phyloP scores from a whole-genome alignment of 352 stramenopile species.

The Pythium monospermum region DNA sequence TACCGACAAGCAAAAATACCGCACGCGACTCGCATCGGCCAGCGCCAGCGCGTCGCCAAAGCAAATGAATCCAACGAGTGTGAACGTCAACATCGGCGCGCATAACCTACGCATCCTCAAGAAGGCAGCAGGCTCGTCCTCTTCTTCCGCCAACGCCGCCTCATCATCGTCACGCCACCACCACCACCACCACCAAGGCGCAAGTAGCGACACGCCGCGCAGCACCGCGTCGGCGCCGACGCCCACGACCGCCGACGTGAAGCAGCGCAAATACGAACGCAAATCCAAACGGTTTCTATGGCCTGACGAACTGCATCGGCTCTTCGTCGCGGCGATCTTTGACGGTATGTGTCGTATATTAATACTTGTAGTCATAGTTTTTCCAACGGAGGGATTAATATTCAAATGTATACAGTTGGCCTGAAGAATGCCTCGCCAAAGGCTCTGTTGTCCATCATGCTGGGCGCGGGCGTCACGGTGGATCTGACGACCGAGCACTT shows the following conservation, averaged over 20 bases:
- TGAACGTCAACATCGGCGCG: slow-evolving; percentile 15
- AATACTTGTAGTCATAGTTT: too few species aligned
- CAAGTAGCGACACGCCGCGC: not conserved
- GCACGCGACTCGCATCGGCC: slow-evolving; percentile 16
- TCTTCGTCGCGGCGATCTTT: slow-evolving; percentile 87
- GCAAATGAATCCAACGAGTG: not conserved
- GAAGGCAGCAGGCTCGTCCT: slow-evolving; percentile 7
- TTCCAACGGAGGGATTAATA: too few species aligned
- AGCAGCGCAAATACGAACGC: slow-evolving; percentile 83
- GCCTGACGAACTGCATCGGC: slow-evolving; percentile 83
- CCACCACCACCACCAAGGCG: too few species aligned
- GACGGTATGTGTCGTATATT: slow-evolving; percentile 54
- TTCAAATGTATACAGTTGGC: slow-evolving; percentile 56
- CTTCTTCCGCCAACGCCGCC: not conserved
- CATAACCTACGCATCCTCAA: slow-evolving; percentile 24
- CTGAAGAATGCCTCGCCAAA: slow-evolving; percentile 87
- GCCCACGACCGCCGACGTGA: slow-evolving; percentile 9
- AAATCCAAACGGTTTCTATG: slow-evolving; percentile 77
- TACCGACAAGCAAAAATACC: slow-evolving; percentile 21
- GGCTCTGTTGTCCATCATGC: slow-evolving; percentile 73
- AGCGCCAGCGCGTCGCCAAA: not conserved
- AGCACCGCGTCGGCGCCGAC: slow-evolving; percentile 3
- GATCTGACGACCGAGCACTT: slow-evolving; percentile 83
- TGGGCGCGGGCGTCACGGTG: slow-evolving; percentile 37
- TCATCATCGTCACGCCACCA: too few species aligned